Conservation (phyloP, 2,329 filamentous ascomycete genomes). For the Ascochyta pisi region DNA sequence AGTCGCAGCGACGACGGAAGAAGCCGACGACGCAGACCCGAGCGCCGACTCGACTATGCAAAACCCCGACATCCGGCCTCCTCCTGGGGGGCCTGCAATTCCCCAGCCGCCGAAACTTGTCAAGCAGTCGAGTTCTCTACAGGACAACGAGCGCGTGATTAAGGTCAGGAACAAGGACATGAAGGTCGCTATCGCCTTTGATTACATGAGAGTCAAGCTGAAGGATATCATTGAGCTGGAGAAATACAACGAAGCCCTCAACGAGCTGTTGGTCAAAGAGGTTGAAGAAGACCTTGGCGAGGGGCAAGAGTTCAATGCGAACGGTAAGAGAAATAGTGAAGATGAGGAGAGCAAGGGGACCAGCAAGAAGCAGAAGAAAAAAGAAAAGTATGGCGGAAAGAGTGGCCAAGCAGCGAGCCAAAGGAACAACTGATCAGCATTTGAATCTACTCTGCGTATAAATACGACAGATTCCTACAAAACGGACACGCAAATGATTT, state of each 20-base stretch:
- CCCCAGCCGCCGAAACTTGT: slow-evolving; percentile 18
- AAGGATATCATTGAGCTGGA: slow-evolving; percentile 73
- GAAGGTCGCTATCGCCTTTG: slow-evolving; percentile 76
- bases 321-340: slow-evolving; percentile 41
- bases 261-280: slow-evolving; percentile 59
- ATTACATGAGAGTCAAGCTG: slow-evolving; percentile 77
- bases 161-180: slow-evolving; percentile 57
- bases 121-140: slow-evolving; percentile 11
- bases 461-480: no score
- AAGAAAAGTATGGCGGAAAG: slow-evolving; percentile 17
- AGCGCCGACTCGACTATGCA: slow-evolving; percentile 21
- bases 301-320: slow-evolving; percentile 27
- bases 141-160: slow-evolving; percentile 42
- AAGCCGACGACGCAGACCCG: slow-evolving; percentile 29
- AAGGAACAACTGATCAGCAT: slow-evolving; percentile 32
- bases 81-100: slow-evolving; percentile 9
- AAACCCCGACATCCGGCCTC: slow-evolving; percentile 32
- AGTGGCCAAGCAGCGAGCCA: slow-evolving; percentile 20
- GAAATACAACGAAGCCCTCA: slow-evolving; percentile 66
- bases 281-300: slow-evolving; percentile 28
- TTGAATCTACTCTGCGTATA: neutral
- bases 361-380: slow-evolving; percentile 35
- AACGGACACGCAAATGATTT: no score
- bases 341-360: slow-evolving; percentile 32
- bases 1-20: slow-evolving; percentile 28